Evolutionary conservation across 2,329 filamentous ascomycete species (phyloP), one percentile per base, ranked within the genome.

Genomic region (Monosporascus sp.): DNA sequence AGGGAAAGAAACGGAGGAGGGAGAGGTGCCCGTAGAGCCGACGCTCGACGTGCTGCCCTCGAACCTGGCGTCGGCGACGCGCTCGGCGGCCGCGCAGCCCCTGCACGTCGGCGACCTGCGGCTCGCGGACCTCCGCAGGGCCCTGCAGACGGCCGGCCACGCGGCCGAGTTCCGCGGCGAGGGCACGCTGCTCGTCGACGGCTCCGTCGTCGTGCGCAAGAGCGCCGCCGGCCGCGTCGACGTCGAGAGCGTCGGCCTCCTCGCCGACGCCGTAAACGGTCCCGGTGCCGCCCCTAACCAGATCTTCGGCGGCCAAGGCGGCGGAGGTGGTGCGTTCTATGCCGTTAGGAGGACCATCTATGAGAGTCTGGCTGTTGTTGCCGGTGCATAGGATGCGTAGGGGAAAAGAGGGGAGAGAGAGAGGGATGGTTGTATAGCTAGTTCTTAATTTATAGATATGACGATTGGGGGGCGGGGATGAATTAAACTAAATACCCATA

Each of bases 51-150:
- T 83, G 14, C 66, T 85, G 5, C 81, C 82, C 4, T 70, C 72
- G 8, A 78, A 74, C 53, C 75, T 92, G 71, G 82, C 85, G 3
- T 86, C 89, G 1, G 86, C 88, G 0, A 87, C 88, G 7, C 81
- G 89, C 56, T 86, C 89, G 3, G 84, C 88, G 3, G 84, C 88
- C 37, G 87, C 90, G 0, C 90, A 93, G 58, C 91, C 94, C 11
- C 84, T 99, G 46, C 94, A 97, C 68, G 94, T 99, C 3, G 94
- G 94, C 57, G 94, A 99, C 68, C 75, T 97, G 43, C 83, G 93
- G 22, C 81, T 99, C 18, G 90, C 93, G 1, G 92, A 97, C 68
- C 75, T 99, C 54, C 81, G 94, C 49, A 86, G 89, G 55, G 81
- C 92, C 20, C 89, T 99, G 84, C 87, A 90, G 63, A 78, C 81